These are phyloP conservation scores for Diaporthe sp. DNA, from an alignment of 2,329 filamentous ascomycete genomes.

Conservation along the genomic window DNA sequence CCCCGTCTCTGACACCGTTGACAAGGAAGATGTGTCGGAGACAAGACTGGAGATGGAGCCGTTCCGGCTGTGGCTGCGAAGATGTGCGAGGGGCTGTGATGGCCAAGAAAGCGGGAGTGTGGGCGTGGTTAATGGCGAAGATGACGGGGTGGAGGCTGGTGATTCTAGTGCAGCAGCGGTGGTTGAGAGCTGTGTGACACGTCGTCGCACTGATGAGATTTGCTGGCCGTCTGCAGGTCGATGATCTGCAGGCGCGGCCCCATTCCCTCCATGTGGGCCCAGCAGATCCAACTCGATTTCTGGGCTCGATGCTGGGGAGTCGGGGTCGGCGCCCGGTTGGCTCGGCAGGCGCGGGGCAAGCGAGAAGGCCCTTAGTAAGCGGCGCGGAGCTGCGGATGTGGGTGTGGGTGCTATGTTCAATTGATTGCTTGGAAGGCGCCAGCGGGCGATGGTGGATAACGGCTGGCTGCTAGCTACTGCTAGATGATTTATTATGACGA, in stretches of 20 bases:
- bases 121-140: constrained; percentile 6
- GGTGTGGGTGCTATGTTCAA: constrained; percentile 1
- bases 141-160: constrained; percentile 30
- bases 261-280: constrained; percentile 9
- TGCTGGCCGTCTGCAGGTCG: constrained; percentile 27
- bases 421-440: background rate
- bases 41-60: constrained; percentile 28
- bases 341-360: constrained; percentile 22
- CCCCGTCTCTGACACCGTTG: background rate
- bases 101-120: constrained; percentile 10
- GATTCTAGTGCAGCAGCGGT: constrained; percentile 5
- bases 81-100: background rate
- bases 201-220: constrained; percentile 27
- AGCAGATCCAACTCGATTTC: constrained; percentile 38
- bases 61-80: constrained; percentile 1
- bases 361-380: constrained; percentile 35
- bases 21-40: constrained; percentile 34
- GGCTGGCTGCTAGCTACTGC: background rate
- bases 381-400: constrained; percentile 4
- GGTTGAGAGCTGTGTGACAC: constrained; percentile 18
- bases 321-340: constrained; percentile 14
- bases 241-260: constrained; percentile 13
- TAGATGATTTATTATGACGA: background rate
- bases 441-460: background rate
- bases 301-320: background rate